Percentiles rank a stretch among this genome's conserved stretches.
These are phyloP conservation scores for Vitis rotundifolia DNA, from an alignment of 164 flowering plant species.

Conservation along the genomic window DNA sequence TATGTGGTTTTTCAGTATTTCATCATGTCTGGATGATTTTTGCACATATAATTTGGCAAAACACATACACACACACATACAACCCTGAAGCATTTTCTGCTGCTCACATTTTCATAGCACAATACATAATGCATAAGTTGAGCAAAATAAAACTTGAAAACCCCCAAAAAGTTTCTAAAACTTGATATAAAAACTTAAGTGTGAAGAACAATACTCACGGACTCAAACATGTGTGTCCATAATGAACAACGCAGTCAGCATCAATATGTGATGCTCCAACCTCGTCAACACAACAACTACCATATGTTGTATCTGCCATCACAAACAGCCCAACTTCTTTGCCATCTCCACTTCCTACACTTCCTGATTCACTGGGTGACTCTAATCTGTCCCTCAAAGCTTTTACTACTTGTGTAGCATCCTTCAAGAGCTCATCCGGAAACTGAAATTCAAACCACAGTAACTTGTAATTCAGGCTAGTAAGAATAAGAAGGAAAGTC, in stretches of 20 bases:
- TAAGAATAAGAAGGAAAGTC: background rate
- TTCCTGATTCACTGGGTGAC: conserved; percentile 15
- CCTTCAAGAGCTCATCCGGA: conserved; percentile 86
- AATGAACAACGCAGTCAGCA: conserved; percentile 88
- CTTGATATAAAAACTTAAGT: too few relatives aligned
- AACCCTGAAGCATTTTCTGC: too few relatives aligned
- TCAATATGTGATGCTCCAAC: conserved; percentile 80
- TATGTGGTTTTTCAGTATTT: too few relatives aligned
- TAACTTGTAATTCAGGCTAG: background rate
- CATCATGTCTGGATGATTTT: too few relatives aligned
- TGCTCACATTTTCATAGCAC: too few relatives aligned
- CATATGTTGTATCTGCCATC: conserved; percentile 93
- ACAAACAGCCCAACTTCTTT: conserved; percentile 59
- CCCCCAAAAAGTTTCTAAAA: too few relatives aligned
- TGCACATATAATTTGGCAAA: too few relatives aligned
- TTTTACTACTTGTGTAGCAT: conserved; percentile 59
- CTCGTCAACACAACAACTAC: conserved; percentile 97
- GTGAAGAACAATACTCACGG: conserved; percentile 46
- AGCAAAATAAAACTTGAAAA: too few relatives aligned
- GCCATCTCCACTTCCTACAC: conserved; percentile 9
- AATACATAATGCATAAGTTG: too few relatives aligned
- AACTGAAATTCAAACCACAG: conserved; percentile 46
- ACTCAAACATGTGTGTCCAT: conserved; percentile 92
- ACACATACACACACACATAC: too few relatives aligned
- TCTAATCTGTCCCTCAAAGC: conserved; percentile 46